Evolutionary conservation across 2,329 filamentous ascomycete species (phyloP), one percentile per base, ranked within the genome.

Genomic region (Echinosphaeria canescens): DNA sequence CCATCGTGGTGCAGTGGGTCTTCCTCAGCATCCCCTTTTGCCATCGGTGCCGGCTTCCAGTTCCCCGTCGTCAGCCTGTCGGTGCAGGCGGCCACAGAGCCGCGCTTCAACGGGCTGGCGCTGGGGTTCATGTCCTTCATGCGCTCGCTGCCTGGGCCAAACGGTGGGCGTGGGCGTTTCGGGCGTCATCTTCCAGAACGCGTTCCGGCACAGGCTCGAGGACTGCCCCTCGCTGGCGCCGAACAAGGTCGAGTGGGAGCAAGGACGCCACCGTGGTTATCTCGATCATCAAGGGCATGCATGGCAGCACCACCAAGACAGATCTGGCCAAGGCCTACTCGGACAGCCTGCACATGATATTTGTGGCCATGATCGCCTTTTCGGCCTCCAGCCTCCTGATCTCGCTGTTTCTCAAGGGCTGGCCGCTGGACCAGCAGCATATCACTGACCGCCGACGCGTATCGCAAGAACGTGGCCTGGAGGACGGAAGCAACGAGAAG

Each of bases 171-270:
- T 78, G 3, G 69, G 72, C 2, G 53, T 75, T 27, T 65, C 67
- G 2, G 71, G 73, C 4, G 67, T 72, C 17, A 58, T 75, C 28
- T 78, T 79, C 47, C 70, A 79, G 43, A 79, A 76, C 34, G 54
- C 56, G 30, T 62, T 73, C 46, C 50, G 48, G 28, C 46, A 44
- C 24, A 57, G 62, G 32, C 43, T 75, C 24, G 34, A 50, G 10
- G 49, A 42, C 2, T 56, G 56, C 24, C 49, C 59, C 0, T 43
- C 47, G 13, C 53, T 68, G 27, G 58, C 56, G 2, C 25, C 26
- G 11, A 27, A 38, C 29, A 51, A 42, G n/a, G 32, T 40, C 25
- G 48, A 51, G 25, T 64, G n/a, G 64, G 38, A 59, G 60, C 9
- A 51, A 54, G 28, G 63, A 74, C 39, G 62, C 67, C 0, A 62